A percentile compares a stretch with the other conserved stretches of the same genome.
Evolutionary conservation across 345 rosid genomes (phyloP).

Genomic region (Melaleuca alternifolia): DNA sequence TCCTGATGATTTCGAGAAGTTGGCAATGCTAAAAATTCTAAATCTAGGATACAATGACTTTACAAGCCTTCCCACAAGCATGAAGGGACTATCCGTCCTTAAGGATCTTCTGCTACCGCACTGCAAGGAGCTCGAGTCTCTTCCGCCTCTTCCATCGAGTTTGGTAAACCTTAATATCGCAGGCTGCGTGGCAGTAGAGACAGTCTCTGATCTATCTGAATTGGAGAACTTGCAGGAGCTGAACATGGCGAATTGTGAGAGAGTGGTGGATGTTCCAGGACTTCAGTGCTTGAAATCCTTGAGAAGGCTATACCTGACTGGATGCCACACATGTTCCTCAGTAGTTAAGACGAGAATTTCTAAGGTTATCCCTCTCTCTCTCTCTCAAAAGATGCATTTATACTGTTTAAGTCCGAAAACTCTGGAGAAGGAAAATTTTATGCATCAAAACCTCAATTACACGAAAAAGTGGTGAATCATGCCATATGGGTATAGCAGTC

Average conservation of each 20-base stretch:
- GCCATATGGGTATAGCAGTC: not conserved
- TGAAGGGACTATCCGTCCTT: constrained; percentile 31
- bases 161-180: constrained; percentile 17
- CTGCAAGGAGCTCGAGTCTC: constrained; percentile 31
- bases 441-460: not conserved
- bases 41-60: constrained; percentile 32
- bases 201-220: constrained; percentile 21
- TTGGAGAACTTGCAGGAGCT: constrained; percentile 12
- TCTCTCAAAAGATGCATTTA: not conserved
- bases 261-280: constrained; percentile 34
- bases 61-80: constrained; percentile 34
- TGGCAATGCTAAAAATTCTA: constrained; percentile 21
- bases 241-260: constrained; percentile 33
- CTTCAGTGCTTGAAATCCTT: constrained; percentile 27
- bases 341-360: constrained; percentile 31
- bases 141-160: constrained; percentile 44
- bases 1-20: constrained; percentile 46
- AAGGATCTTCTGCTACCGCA: constrained; percentile 15
- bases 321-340: constrained; percentile 19
- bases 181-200: constrained; percentile 27
- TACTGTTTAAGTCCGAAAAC: not conserved
- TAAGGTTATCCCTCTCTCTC: constrained; percentile 16
- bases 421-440: not conserved
- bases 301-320: constrained; percentile 25
- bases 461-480: not conserved